Evolutionary conservation across 805 yeast species (phyloP).

Genomic region (Wickerhamomyces subpelliculosus): DNA sequence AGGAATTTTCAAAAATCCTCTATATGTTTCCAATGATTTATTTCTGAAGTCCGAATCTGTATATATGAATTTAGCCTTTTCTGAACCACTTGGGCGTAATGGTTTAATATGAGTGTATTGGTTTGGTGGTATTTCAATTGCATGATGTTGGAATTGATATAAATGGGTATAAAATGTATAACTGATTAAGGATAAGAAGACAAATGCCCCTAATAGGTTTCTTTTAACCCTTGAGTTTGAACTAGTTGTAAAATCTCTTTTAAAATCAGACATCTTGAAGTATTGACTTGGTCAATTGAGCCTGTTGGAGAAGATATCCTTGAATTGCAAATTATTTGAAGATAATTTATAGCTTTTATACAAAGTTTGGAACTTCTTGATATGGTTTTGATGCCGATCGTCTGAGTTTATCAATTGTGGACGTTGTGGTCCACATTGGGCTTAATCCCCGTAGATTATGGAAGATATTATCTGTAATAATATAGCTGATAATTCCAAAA

Average conservation of each 20-base stretch:
- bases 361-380: no score
- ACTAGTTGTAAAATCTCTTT: neutral
- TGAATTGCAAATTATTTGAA: no score
- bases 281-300: no score
- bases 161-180: neutral
- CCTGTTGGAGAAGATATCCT: no score
- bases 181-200: neutral
- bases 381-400: no score
- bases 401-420: no score
- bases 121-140: slow-evolving; percentile 1
- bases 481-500: no score
- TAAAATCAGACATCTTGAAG: no score
- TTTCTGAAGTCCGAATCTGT: slow-evolving; percentile 30
- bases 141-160: neutral
- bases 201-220: neutral
- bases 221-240: neutral
- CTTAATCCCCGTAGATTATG: no score
- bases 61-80: slow-evolving; percentile 19
- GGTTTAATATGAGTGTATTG: slow-evolving; percentile 17
- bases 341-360: no score
- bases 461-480: no score
- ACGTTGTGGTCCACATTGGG: no score
- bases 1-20: slow-evolving; percentile 57
- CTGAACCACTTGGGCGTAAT: slow-evolving; percentile 15
- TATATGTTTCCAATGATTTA: slow-evolving; percentile 36